Evolutionary conservation across 106 monocot species (phyloP).

Genomic region (Posidonia australis): DNA sequence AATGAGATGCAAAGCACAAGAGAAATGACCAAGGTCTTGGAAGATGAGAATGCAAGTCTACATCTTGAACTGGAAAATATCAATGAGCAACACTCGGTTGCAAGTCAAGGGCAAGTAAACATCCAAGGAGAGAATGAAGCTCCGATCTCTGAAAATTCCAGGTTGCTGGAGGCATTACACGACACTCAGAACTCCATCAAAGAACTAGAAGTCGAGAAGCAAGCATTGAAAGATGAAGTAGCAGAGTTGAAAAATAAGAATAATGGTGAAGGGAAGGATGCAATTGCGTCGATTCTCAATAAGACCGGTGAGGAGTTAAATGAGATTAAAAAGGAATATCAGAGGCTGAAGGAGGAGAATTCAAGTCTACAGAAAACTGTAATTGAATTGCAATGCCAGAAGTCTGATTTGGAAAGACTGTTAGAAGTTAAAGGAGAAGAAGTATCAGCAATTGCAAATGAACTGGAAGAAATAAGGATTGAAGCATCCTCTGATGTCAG

Average conservation of each 20-base stretch:
- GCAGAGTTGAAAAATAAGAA: slow-evolving; percentile 12
- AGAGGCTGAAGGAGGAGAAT: slow-evolving; percentile 18
- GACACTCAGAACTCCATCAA: slow-evolving; percentile 9
- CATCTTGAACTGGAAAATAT: slow-evolving; percentile 7
- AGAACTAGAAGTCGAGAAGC: slow-evolving; percentile 4
- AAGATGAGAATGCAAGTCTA: slow-evolving; percentile 19
- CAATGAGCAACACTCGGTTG: not conserved
- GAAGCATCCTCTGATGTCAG: not conserved
- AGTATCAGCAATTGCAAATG: not conserved
- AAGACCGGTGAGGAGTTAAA: slow-evolving; percentile 13
- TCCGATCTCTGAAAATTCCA: slow-evolving; percentile 2
- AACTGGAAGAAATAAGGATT: not conserved
- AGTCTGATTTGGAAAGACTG: slow-evolving; percentile 1
- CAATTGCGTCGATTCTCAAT: not conserved
- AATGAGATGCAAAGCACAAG: slow-evolving; percentile 1
- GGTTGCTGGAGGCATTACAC: not conserved
- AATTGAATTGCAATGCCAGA: slow-evolving; percentile 14
- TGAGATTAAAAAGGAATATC: slow-evolving; percentile 11
- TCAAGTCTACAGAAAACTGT: slow-evolving; percentile 16
- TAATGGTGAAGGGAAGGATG: slow-evolving; percentile 1
- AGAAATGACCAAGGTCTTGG: slow-evolving; percentile 7
- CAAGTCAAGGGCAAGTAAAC: not conserved
- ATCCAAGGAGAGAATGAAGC: slow-evolving; percentile 16
- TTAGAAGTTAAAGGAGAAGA: slow-evolving; percentile 2
- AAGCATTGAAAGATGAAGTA: not conserved